These are phyloP conservation scores for Pyrus betulifolia DNA, from an alignment of 306 rosid species.

Conservation along the genomic window DNA sequence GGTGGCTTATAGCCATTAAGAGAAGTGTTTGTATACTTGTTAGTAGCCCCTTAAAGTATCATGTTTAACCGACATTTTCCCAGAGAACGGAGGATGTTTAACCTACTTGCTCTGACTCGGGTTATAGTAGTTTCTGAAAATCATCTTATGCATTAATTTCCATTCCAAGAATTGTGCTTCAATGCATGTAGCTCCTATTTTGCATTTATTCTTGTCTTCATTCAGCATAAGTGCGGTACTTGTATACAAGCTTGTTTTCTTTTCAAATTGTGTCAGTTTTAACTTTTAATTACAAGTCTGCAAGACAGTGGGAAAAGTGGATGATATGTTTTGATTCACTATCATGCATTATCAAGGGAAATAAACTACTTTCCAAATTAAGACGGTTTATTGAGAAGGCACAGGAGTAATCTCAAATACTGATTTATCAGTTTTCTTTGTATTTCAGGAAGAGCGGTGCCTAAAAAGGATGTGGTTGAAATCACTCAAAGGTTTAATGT, in stretches of 20 bases:
- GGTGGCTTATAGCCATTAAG: neutral
- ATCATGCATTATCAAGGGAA: neutral
- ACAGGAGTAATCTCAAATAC: neutral
- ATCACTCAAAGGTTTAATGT: constrained; percentile 75
- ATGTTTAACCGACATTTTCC: neutral
- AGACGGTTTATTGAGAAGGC: neutral
- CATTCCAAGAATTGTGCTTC: neutral
- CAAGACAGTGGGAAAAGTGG: neutral
- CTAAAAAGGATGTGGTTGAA: constrained; percentile 65
- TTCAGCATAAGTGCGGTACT: neutral
- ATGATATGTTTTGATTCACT: neutral
- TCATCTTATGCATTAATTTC: neutral
- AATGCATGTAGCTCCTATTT: neutral
- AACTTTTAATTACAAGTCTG: neutral
- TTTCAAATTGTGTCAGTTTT: neutral
- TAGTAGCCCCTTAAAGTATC: neutral
- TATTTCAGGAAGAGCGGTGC: constrained; percentile 65
- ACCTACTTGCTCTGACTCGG: neutral
- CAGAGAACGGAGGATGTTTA: neutral
- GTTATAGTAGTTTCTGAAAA: neutral
- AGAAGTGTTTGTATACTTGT: neutral
- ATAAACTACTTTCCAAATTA: neutral
- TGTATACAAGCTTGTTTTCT: neutral
- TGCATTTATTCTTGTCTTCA: neutral
- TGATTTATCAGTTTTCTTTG: constrained; percentile 17